Percentiles rank a stretch among this genome's conserved stretches.
phyloP scores from a whole-genome alignment of 139 green algal species.

The Closterium sp. region DNA sequence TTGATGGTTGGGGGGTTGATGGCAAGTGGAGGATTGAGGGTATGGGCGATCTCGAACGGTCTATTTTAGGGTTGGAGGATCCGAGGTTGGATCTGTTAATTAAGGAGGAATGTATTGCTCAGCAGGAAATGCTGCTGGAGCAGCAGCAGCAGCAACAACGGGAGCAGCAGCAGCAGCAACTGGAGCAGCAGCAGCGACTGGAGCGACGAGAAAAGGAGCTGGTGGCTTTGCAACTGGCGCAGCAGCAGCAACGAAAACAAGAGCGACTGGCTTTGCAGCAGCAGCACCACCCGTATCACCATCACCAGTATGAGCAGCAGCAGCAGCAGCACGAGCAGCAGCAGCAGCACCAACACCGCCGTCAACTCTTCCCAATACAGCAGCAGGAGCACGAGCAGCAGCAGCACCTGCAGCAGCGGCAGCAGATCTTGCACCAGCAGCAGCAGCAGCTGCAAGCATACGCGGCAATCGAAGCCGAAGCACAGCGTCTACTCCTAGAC shows the following conservation, averaged over 20 bases:
- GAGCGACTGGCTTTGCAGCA: background rate
- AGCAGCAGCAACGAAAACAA: background rate
- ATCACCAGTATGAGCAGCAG: background rate
- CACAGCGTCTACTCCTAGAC: background rate
- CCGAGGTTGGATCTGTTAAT: background rate
- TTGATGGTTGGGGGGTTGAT: background rate
- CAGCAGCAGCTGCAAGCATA: background rate
- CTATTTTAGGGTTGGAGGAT: background rate
- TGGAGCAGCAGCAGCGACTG: background rate
- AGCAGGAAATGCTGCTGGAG: background rate
- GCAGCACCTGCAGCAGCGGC: background rate
- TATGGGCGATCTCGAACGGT: background rate
- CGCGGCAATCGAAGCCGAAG: background rate
- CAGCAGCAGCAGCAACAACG: background rate
- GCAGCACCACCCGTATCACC: background rate
- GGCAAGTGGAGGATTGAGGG: background rate
- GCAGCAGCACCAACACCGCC: background rate
- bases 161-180: background rate
- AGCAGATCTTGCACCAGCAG: background rate
- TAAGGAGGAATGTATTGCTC: background rate
- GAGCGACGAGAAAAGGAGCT: background rate
- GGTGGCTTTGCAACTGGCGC: background rate
- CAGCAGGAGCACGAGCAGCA: background rate
- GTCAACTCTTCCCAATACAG: background rate
- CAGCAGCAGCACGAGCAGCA: background rate